Conservation (phyloP, 1,284 basidiomycete species). For the Rhizopogon parksii region DNA sequence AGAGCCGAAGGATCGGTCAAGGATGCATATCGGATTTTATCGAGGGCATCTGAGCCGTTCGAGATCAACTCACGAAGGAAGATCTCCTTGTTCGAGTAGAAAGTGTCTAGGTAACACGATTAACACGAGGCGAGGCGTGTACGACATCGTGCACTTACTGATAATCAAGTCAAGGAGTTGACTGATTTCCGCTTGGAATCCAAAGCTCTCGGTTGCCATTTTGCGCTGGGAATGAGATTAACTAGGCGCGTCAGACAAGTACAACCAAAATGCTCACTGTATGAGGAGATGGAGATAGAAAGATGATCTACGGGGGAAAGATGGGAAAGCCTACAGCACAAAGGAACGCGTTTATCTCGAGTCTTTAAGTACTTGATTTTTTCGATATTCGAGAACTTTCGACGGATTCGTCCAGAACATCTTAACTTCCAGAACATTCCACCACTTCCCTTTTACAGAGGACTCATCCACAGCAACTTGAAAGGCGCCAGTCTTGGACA, state of each 20-base stretch:
- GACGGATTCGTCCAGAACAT: slow-evolving; percentile 35
- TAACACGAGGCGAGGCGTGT: background rate
- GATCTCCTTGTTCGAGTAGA: slow-evolving; percentile 99
- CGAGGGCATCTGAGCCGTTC: slow-evolving; percentile 90
- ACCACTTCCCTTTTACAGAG: slow-evolving; percentile 26
- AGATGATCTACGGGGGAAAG: slow-evolving; percentile 13
- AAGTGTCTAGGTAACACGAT: slow-evolving; percentile 62
- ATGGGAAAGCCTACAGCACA: slow-evolving; percentile 7
- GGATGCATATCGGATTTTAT: slow-evolving; percentile 94
- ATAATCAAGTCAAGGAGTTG: slow-evolving; percentile 90
- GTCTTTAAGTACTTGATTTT: slow-evolving; percentile 38
- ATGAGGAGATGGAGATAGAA: slow-evolving; percentile 13
- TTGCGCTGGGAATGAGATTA: slow-evolving; percentile 22
- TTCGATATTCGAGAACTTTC: slow-evolving; percentile 52
- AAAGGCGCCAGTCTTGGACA: background rate
- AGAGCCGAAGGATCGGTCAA: slow-evolving; percentile 87
- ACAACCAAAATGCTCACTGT: slow-evolving; percentile 13
- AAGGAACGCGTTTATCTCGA: slow-evolving; percentile 17
- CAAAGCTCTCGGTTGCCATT: slow-evolving; percentile 80
- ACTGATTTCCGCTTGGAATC: slow-evolving; percentile 96
- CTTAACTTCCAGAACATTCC: slow-evolving; percentile 27
- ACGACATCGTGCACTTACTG: slow-evolving; percentile 44
- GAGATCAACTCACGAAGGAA: slow-evolving; percentile 96
- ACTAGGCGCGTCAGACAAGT: background rate
- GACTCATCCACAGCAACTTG: slow-evolving; percentile 2